Evolutionary conservation across 768 basidiomycete genomes (phyloP), one percentile per base, ranked within the genome.

Genomic region (Suillus tomentosus): DNA sequence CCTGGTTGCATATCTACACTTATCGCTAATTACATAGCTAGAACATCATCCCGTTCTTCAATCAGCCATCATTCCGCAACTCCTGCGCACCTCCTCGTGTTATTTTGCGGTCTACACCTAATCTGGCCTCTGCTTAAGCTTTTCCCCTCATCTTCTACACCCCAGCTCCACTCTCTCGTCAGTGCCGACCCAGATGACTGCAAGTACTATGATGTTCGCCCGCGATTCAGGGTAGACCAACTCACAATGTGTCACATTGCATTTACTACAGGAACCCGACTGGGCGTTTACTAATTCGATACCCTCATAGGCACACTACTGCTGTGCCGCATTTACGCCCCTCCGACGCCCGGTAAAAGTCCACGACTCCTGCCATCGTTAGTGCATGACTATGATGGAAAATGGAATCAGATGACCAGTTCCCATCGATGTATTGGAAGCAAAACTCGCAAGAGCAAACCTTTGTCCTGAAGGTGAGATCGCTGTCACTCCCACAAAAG

Each of bases 401-500:
- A 31, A 37, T 6, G 1, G 22, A 27, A 9, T 22, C 13, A 15
- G 56, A 42, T 3, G 13, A 1, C 11, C 31, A 63, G 27, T 36
- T 43, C 47, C 43, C 40, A 39, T 31, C 31, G 22, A 71, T 71
- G 66, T 68, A 11, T 75, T 73, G 65, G 76, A 74, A 3, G 68
- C 65, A 40, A 75, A 77, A 61, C 65, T 73, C 50, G 14, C 48
- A 50, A 50, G 50, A 51, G 9, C 9, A 31, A 17, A 4, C 27
- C 24, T 4, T 27, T 51, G 51, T 5, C 27, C 8, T 31, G 27
- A 53, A 53, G 51, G 51, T 31, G 17, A 31, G 27, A 15, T 27
- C 15, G 9, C 51, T 31, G 3, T 53, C 27, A 19, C 5, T 51
- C 27, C 27, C 50, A 51, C 15, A 51, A 31, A 9, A 53, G 15